Evolutionary conservation across 805 yeast species (phyloP).

Genomic region (Candida insectalens): DNA sequence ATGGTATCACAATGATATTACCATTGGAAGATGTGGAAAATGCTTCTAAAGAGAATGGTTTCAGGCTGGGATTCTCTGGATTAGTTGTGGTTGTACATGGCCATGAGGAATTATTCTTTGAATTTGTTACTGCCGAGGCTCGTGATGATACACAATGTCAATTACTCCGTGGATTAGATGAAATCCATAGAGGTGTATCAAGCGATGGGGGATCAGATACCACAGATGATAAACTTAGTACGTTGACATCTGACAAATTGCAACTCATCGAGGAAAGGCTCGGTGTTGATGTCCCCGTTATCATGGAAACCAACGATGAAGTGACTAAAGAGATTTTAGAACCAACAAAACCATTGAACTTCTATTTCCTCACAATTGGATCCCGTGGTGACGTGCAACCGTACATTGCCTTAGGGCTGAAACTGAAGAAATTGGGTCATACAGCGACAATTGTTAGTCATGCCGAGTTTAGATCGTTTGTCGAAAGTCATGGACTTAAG

Average conservation of each 20-base stretch:
- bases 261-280: constrained; percentile 61
- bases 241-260: constrained; percentile 46
- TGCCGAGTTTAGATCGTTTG: constrained; percentile 70
- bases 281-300: constrained; percentile 60
- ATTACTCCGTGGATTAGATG: constrained; percentile 41
- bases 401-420: constrained; percentile 81
- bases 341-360: constrained; percentile 44
- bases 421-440: constrained; percentile 74
- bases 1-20: constrained; percentile 71
- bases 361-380: constrained; percentile 80
- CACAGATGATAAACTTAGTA: not conserved
- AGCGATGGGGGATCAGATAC: no score
- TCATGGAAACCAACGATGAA: constrained; percentile 56
- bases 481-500: constrained; percentile 51
- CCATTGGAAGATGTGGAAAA: constrained; percentile 69
- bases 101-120: constrained; percentile 68
- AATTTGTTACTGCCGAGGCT: constrained; percentile 52
- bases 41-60: constrained; percentile 58
- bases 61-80: constrained; percentile 61
- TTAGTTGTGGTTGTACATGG: constrained; percentile 62
- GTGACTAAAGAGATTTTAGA: constrained; percentile 25
- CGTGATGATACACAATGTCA: constrained; percentile 67
- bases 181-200: no score
- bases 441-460: constrained; percentile 80
- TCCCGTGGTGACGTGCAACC: constrained; percentile 98